These are phyloP conservation scores for Alternaria solani DNA, from an alignment of 2,329 filamentous ascomycete species.

Conservation along the genomic window DNA sequence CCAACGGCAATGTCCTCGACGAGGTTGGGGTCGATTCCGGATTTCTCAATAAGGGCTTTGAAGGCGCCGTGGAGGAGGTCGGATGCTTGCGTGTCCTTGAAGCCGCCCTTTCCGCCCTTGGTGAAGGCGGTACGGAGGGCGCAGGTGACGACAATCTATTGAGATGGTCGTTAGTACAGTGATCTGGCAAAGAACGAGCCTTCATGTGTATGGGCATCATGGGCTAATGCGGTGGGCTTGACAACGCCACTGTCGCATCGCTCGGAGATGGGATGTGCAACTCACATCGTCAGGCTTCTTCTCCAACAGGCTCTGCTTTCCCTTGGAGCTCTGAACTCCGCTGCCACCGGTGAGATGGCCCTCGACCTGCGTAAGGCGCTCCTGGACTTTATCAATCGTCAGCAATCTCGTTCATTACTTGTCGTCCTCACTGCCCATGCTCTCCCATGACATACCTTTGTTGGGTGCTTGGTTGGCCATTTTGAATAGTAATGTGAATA, in stretches of 20 bases:
- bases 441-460: conserved; percentile 24
- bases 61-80: conserved; percentile 88
- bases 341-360: conserved; percentile 62
- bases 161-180: conserved; percentile 7
- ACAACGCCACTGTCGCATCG: not conserved
- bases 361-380: conserved; percentile 67
- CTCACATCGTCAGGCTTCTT: conserved; percentile 67
- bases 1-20: conserved; percentile 95
- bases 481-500: conserved; percentile 17
- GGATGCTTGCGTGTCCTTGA: conserved; percentile 91
- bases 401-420: conserved; percentile 12
- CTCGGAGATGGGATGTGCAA: conserved; percentile 10
- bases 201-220: not conserved
- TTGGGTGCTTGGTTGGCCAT: conserved; percentile 50
- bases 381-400: conserved; percentile 56
- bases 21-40: conserved; percentile 83
- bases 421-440: not conserved
- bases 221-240: not conserved
- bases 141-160: conserved; percentile 82
- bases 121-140: conserved; percentile 92
- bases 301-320: conserved; percentile 55
- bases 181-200: not conserved
- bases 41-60: conserved; percentile 81
- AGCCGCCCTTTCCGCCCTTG: conserved; percentile 89
- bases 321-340: conserved; percentile 42